Base-by-base conservation (phyloP, 2,329 filamentous ascomycete species). In the Alternaria brassicicola region DNA sequence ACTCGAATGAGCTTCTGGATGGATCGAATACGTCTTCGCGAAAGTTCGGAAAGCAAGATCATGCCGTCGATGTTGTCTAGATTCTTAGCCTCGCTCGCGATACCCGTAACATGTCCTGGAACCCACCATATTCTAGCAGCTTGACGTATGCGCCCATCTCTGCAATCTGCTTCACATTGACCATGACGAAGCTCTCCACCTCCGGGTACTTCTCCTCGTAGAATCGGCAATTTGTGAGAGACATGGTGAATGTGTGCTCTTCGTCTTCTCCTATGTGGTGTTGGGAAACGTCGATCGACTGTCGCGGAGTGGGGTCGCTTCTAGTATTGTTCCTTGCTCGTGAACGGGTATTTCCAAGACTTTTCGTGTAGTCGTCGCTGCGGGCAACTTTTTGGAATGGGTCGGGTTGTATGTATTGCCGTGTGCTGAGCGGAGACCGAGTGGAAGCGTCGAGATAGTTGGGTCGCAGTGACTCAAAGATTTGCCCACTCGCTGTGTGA, bases 81-180 rank as follows among this genome's bases (percentile, higher is more conserved):
- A 31, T 15, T 8, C 52, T 70, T 45, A 65, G 61, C 45, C 41
- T 42, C 13, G 28, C 21, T 17, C 23, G 8, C 15, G 12, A 33
- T 36, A 21, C 33, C 26, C 15, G n/a, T 35, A 15, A 7, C 7
- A 28, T 19, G 17, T 15, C 38, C 30, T 25, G 21, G 21, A 23
- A 55, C 69, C 45, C 55, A 76, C 73, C 75, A 82, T 99, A 99
- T 83, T 99, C 95, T 72, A 99, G 89, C 55, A 99, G 89, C 84
- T 99, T 99, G 76, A 99, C 96, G 80, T 99, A 99, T 73, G 96
- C 95, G 80, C 95, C 95, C 96, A 99, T 99, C 82, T 99, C 96
- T 79, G 95, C 95, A 78, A 99, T 99, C 89, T 97, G 93, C 87
- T 97, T 96, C 74, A 98, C 95, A 81, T 98, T 99, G 79, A 99